Percentiles rank a stretch among this genome's conserved stretches.
These are phyloP conservation scores for Ustilago trichophora DNA, from an alignment of 1,284 basidiomycete species.

Conservation along the genomic window DNA sequence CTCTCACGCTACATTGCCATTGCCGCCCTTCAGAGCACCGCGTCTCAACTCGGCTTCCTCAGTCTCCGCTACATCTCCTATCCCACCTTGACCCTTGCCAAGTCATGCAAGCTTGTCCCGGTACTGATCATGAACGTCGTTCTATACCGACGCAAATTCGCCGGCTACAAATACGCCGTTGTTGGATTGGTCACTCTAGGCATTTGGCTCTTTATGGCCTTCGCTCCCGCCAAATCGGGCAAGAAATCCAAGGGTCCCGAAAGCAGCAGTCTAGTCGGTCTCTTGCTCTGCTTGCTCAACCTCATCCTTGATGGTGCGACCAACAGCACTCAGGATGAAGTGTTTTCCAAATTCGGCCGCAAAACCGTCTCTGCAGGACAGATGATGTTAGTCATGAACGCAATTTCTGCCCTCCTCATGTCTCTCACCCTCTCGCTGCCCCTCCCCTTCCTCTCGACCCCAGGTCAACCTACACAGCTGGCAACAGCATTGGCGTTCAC, in stretches of 20 bases:
- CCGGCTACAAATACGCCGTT: constrained; percentile 65
- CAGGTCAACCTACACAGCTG: constrained; percentile 38
- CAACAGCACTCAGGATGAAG: constrained; percentile 98
- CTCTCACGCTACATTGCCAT: constrained; percentile 61
- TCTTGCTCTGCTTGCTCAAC: constrained; percentile 82
- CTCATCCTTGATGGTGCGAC: constrained; percentile 89
- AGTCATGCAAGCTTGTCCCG: constrained; percentile 97
- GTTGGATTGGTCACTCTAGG: constrained; percentile 79
- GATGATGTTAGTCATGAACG: constrained; percentile 99
- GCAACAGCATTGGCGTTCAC: constrained; percentile 72
- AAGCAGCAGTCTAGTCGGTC: constrained; percentile 55
- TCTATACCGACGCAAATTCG: constrained; percentile 66
- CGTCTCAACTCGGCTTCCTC: constrained; percentile 93
- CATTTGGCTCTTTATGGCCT: constrained; percentile 94
- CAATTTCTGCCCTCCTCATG: constrained; percentile 70
- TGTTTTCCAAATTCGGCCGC: constrained; percentile 77
- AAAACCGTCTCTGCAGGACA: constrained; percentile 83
- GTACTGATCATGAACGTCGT: constrained; percentile 93
- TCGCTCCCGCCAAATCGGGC: constrained; percentile 67
- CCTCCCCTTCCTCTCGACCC: constrained; percentile 68
- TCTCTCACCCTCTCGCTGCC: constrained; percentile 70
- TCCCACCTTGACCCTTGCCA: constrained; percentile 97
- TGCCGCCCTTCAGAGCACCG: constrained; percentile 84
- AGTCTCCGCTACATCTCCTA: constrained; percentile 95
- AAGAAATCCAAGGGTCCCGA: constrained; percentile 59